Base-by-base conservation (phyloP, 2,329 filamentous ascomycete species). In the Tolypocladium inflatum region DNA sequence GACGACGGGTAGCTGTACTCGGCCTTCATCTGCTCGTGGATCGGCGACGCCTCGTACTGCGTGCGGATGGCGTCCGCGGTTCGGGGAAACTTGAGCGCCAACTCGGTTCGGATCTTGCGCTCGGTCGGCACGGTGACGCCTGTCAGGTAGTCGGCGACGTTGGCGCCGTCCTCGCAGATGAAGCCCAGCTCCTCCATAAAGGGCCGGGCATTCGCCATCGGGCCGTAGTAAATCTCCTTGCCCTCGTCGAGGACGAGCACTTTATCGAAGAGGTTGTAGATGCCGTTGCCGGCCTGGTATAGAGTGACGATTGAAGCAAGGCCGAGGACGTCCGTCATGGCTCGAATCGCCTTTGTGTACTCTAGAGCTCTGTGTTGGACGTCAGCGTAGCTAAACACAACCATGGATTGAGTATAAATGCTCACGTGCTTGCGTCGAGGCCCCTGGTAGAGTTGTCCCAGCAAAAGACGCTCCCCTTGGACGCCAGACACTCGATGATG, bases 211-310 rank as follows among this genome's bases (percentile, higher is more conserved):
- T 85, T 74, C 7, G 76, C 70, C 62, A 77, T 73, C 0, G 84
- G 78, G 0, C 86, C 86, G 61, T 86, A 88, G 72, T 80, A 89
- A 52, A 88, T 78, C 63, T 89, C 70, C 60, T 84, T 82, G 53
- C 86, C 86, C 58, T 83, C 79, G 53, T 89, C 85, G 4, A 89
- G 76, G 10, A 89, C 79, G 0, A 89, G 74, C 0, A 88, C 85
- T 65, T 89, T 89, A 67, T 89, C 85, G 66, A 89, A 89, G 0
- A 85, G 76, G 33, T 87, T 75, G 67, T 87, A 88, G 59, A 89
- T 88, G 30, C 80, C 83, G 57, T 89, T 87, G 7, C 84, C 84
- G 3, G 87, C 86, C 66, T 89, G 87, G 66, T 90, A 89, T 0
- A 88, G 74, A 0, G 84, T 86, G 15, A 87, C 82, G 53, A 87